These are phyloP conservation scores for Solanum chaucha DNA, from an alignment of 257 asterid genomes.

Conservation along the genomic window DNA sequence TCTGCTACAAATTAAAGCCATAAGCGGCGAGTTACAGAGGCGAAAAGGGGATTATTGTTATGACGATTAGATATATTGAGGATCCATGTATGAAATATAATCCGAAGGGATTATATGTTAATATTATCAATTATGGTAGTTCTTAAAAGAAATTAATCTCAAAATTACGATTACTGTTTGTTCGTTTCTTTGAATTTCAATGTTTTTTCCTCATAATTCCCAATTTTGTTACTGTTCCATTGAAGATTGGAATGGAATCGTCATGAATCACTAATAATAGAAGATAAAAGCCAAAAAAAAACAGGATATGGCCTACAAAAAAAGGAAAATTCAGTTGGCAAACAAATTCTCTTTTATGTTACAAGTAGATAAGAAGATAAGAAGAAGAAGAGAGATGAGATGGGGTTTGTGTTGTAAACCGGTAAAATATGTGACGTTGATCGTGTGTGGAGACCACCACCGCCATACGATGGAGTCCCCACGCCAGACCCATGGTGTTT, in stretches of 20 bases:
- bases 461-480: background rate
- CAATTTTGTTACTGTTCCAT: slow-evolving; percentile 5
- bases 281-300: background rate
- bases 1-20: background rate
- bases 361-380: background rate
- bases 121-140: slow-evolving; percentile 4
- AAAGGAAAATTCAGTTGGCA: background rate
- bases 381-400: slow-evolving; percentile 12
- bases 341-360: background rate
- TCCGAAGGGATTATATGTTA: slow-evolving; percentile 33
- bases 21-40: background rate
- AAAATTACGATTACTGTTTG: background rate
- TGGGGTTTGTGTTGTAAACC: slow-evolving; percentile 13
- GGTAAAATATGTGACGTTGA: background rate
- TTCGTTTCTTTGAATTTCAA: background rate
- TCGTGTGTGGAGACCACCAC: background rate
- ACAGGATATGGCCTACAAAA: slow-evolving; percentile 16
- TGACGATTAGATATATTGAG: background rate
- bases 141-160: background rate
- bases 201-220: background rate
- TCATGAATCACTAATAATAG: background rate
- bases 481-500: background rate
- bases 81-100: slow-evolving; percentile 8
- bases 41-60: background rate
- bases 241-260: background rate